Percentiles rank a stretch among this genome's conserved stretches.
Evolutionary conservation across 805 yeast species (phyloP).

Genomic region (Candida parachauliodes): DNA sequence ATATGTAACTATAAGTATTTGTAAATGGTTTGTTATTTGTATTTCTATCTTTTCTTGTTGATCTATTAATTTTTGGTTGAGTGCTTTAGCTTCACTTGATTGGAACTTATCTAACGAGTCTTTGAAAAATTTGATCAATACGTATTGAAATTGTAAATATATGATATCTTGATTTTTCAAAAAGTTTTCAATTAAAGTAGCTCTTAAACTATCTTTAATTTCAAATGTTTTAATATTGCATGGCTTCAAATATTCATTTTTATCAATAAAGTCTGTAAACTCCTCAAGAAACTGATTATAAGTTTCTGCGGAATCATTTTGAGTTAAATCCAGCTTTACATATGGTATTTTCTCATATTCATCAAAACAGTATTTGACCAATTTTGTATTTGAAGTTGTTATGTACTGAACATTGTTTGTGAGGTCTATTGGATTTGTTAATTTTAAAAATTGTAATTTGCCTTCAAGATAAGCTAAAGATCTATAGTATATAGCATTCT

Average conservation of each 20-base stretch:
- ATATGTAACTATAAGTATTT: slow-evolving; percentile 5
- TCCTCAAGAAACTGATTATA: slow-evolving; percentile 3
- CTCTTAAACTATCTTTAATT: background rate
- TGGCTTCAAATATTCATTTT: background rate
- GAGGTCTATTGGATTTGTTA: slow-evolving; percentile 9
- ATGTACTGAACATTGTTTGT: background rate
- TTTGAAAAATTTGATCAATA: slow-evolving; percentile 12
- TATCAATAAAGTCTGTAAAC: slow-evolving; percentile 5
- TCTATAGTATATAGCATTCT: slow-evolving; percentile 23
- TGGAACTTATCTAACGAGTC: slow-evolving; percentile 14
- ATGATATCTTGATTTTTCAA: slow-evolving; percentile 6
- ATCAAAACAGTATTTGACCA: slow-evolving; percentile 22
- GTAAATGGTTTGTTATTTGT: slow-evolving; percentile 5
- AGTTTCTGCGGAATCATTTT: background rate
- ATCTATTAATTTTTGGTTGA: background rate
- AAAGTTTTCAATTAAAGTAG: slow-evolving; percentile 4
- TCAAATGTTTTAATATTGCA: background rate
- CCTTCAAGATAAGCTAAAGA: slow-evolving; percentile 23
- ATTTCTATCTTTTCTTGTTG: slow-evolving; percentile 2
- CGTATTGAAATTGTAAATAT: slow-evolving; percentile 8
- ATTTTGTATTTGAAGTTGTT: slow-evolving; percentile 20
- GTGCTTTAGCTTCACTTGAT: background rate
- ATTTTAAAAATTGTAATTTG: slow-evolving; percentile 22
- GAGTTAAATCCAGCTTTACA: slow-evolving; percentile 13
- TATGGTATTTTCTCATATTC: slow-evolving; percentile 17